phyloP scores from a whole-genome alignment of 2,329 filamentous ascomycete genomes.

The Sclerotinia borealis region DNA sequence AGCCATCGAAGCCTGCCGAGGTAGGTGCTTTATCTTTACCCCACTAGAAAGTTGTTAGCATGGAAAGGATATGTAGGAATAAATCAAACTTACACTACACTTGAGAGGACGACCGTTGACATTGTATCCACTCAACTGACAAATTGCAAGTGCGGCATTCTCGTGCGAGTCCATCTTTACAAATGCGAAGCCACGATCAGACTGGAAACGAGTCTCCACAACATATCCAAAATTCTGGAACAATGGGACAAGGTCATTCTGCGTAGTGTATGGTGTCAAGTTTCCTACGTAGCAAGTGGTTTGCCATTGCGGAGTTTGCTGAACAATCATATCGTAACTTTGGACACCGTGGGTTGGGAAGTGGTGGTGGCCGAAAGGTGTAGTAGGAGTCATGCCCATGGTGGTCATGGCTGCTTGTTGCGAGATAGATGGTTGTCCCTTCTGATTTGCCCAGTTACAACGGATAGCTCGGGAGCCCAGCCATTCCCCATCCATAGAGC shows the following conservation, averaged over 20 bases:
- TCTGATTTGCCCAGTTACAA: slow-evolving; percentile 99
- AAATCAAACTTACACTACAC: slow-evolving; percentile 76
- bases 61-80: slow-evolving; percentile 7
- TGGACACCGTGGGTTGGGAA: slow-evolving; percentile 95
- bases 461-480: slow-evolving; percentile 95
- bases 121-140: slow-evolving; percentile 95
- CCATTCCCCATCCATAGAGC: slow-evolving; percentile 99
- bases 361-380: slow-evolving; percentile 92
- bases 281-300: slow-evolving; percentile 98
- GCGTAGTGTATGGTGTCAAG: slow-evolving; percentile 93
- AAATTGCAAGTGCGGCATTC: slow-evolving; percentile 97
- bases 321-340: slow-evolving; percentile 95
- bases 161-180: slow-evolving; percentile 99
- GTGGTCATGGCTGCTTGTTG: slow-evolving; percentile 96
- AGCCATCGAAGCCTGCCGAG: slow-evolving; percentile 70
- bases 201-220: slow-evolving; percentile 94
- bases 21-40: slow-evolving; percentile 96
- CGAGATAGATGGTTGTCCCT: slow-evolving; percentile 97
- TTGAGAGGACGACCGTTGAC: slow-evolving; percentile 95
- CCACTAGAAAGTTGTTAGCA: slow-evolving; percentile 60
- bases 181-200: slow-evolving; percentile 95
- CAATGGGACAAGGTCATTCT: slow-evolving; percentile 91
- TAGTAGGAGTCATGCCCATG: slow-evolving; percentile 97
- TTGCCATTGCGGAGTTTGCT: slow-evolving; percentile 95
- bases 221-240: slow-evolving; percentile 99